Base-by-base conservation (phyloP, 208 protist species). In the Leishmania gerbilli region DNA sequence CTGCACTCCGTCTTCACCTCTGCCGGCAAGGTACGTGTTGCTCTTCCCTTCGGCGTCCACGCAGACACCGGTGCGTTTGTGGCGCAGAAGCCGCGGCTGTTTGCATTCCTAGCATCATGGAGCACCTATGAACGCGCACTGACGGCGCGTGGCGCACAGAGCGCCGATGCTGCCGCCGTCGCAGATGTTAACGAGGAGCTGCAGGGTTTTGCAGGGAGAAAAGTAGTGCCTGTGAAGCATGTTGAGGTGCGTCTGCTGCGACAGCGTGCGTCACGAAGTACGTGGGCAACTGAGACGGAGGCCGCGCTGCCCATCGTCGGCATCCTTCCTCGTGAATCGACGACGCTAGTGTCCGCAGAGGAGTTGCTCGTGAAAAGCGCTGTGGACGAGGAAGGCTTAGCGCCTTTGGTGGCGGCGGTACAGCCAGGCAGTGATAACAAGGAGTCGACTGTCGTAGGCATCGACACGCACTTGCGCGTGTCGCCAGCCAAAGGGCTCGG, bases 341-440 rank as follows among this genome's bases (percentile, higher is more conserved):
- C 79, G 24, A 42, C 67, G 24, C 78, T 88, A 15, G 56, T 77
- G 19, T 84, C 71, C 24, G 81, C 87, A 13, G 76, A 84, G 8
- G 87, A 90, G 53, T 40, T 90, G 56, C 77, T 90, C 27, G 82
- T 90, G 9, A 77, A 88, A 76, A 77, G 79, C 45, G 51, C 79
- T 64, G 58, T 86, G 56, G 42, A 64, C 40, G 56, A 74, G 1
- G 84, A 88, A 42, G 81, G 55, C 71, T 47, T 76, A 31, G n/a
- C 79, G 62, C 72, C 69, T 19, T 49, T 84, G 40, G 49, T 27
- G 9, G 82, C 81, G 1, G 69, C 75, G 5, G 42, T 79, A 15
- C 62, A 79, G n/a, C 76, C 58, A 56, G 60, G 42, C 49, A 37
- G 79, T 68, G 19, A 11, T 53, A 58, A 9, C 27, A 49, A 34